These are phyloP conservation scores for Trametes coccinea DNA, from an alignment of 768 basidiomycete species.

Conservation along the genomic window DNA sequence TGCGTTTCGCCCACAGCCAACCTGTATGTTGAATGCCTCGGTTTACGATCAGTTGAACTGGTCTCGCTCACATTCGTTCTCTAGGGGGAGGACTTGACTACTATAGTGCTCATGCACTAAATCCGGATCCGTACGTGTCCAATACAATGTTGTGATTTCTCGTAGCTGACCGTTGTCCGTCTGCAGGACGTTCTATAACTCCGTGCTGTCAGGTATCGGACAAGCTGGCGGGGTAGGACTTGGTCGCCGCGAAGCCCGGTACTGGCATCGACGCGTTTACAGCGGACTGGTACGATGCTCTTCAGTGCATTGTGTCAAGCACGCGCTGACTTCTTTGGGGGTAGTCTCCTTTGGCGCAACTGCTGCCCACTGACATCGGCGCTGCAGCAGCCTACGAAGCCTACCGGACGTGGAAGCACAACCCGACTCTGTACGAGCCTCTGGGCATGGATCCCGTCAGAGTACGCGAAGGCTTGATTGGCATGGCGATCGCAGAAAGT, in stretches of 20 bases:
- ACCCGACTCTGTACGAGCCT: constrained; percentile 49
- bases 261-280: constrained; percentile 69
- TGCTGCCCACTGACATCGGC: constrained; percentile 65
- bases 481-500: constrained; percentile 75
- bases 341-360: constrained; percentile 50
- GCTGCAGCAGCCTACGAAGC: constrained; percentile 80
- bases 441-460: constrained; percentile 56
- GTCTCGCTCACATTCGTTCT: not conserved
- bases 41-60: too few species aligned
- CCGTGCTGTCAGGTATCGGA: constrained; percentile 34
- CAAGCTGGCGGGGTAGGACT: constrained; percentile 39
- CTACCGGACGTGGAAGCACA: constrained; percentile 63
- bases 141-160: too few species aligned
- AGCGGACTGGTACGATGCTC: constrained; percentile 47
- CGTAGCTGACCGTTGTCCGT: too few species aligned
- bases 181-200: constrained; percentile 38
- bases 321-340: not conserved
- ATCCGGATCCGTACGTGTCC: constrained; percentile 61
- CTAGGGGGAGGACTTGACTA: constrained; percentile 65
- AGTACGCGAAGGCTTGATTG: constrained; percentile 66
- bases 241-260: constrained; percentile 58
- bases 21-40: constrained; percentile 43
- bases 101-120: constrained; percentile 60
- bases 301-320: not conserved
- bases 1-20: constrained; percentile 45